Base-by-base conservation (phyloP, 495 filamentous ascomycete species). In the Lepidopterella palustris region DNA sequence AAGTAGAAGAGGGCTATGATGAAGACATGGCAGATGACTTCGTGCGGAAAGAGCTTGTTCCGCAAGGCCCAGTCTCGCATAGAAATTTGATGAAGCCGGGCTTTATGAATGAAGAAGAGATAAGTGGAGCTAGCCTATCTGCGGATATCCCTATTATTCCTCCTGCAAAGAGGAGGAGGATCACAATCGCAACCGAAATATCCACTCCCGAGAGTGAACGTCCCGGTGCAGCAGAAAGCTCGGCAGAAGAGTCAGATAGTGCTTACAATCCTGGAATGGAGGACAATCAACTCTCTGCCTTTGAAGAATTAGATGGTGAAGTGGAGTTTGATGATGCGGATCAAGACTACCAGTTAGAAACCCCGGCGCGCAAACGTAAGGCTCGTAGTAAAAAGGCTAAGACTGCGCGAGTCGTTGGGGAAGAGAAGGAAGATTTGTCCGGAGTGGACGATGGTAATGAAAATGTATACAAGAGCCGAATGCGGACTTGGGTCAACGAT, bases 401-500 rank as follows among this genome's bases (percentile, higher is more conserved):
- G 65, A 65, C 52, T 20, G 15, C 24, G 58, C 49, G 29, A 28
- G 35, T 26, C 3, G 53, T 50, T 5, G 74, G 75, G 20, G 78
- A 77, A 18, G 78, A 80, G 25, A 72, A 80, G 31, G 79, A 90
- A 59, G 88, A 92, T 71, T 68, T 95, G 31, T 82, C 82, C 50
- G 82, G 84, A 8, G 78, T 96, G 47, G 93, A 98, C 69, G 93
- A 98, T 71, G 93, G 93, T 0, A 89, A 96, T 55, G 93, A 97
- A 72, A 76, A 77, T 4, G 75, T 90, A 5, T 98, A 95, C 69
- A 88, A 92, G 70, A 70, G 70, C n/a, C 80, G 93, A 52, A 72
- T 97, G 18, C 76, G 79, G 32, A 80, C 80, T 31, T 98, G 93
- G 93, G 78, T 84, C 4, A 73, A 77, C 56, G 79, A 82, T 52